Evolutionary conservation across 148 eudicot species (phyloP).

Genomic region (Silene latifolia): DNA sequence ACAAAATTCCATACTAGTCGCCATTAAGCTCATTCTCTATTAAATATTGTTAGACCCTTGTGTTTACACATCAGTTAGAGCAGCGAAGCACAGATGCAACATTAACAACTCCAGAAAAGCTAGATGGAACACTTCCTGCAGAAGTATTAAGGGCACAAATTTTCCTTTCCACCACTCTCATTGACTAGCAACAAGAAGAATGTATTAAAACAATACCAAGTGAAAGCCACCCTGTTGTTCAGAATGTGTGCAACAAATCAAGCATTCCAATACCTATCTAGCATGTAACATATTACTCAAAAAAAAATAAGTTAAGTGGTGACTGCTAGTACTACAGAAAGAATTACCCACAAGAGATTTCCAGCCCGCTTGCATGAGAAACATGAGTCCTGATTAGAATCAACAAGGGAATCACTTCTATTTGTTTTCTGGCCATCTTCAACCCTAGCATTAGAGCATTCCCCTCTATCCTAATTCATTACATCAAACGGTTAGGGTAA

Average conservation of each 20-base stretch:
- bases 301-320: conserved; percentile 1
- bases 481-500: conserved; percentile 19
- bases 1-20: too few species aligned
- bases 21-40: too few species aligned
- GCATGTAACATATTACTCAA: background rate
- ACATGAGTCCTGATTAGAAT: conserved; percentile 25
- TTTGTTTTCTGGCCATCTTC: conserved; percentile 11
- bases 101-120: too few species aligned
- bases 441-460: conserved; percentile 16
- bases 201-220: too few species aligned
- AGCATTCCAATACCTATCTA: background rate
- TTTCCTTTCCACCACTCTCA: too few species aligned
- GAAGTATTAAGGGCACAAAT: too few species aligned
- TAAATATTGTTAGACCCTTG: too few species aligned
- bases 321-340: conserved; percentile 7
- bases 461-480: conserved; percentile 40
- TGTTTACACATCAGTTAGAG: too few species aligned
- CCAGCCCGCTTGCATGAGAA: conserved; percentile 38
- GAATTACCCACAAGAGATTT: conserved; percentile 54
- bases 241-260: background rate
- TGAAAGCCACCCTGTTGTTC: too few species aligned
- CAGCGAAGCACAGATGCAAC: too few species aligned
- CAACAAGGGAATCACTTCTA: conserved; percentile 19
- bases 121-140: too few species aligned
- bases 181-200: too few species aligned